Evolutionary conservation across 2,329 filamentous ascomycete species (phyloP).

Genomic region (Alternaria conjuncta): DNA sequence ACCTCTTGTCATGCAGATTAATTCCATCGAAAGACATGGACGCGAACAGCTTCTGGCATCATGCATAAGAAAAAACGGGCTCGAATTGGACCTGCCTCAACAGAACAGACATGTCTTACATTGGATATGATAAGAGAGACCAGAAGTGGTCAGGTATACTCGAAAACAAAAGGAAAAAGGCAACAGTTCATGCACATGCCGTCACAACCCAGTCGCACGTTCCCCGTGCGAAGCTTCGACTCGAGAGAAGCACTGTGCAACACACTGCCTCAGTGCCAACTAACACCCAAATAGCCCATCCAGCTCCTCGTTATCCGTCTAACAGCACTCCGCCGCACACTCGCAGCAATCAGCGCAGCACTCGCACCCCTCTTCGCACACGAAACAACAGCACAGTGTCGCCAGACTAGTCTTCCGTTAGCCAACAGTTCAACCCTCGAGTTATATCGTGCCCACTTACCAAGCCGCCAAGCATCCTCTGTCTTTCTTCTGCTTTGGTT

Average conservation of each 20-base stretch:
- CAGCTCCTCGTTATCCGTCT: not conserved
- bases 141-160: not conserved
- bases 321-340: conserved; percentile 41
- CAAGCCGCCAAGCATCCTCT: conserved; percentile 41
- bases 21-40: not conserved
- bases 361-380: conserved; percentile 69
- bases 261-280: too few species aligned
- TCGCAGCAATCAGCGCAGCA: conserved; percentile 68
- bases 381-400: conserved; percentile 66
- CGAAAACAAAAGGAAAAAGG: not conserved
- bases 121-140: not conserved
- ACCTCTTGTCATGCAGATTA: not conserved
- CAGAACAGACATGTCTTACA: not conserved
- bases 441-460: conserved; percentile 17
- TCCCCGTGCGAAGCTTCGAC: not conserved
- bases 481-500: conserved; percentile 55
- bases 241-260: too few species aligned
- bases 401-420: conserved; percentile 33
- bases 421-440: not conserved
- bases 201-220: not conserved
- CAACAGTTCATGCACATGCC: not conserved
- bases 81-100: not conserved
- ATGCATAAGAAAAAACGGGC: not conserved
- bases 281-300: too few species aligned
- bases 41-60: not conserved